Base-by-base conservation (phyloP, 139 green algal species). In the Ulvella scutata region DNA sequence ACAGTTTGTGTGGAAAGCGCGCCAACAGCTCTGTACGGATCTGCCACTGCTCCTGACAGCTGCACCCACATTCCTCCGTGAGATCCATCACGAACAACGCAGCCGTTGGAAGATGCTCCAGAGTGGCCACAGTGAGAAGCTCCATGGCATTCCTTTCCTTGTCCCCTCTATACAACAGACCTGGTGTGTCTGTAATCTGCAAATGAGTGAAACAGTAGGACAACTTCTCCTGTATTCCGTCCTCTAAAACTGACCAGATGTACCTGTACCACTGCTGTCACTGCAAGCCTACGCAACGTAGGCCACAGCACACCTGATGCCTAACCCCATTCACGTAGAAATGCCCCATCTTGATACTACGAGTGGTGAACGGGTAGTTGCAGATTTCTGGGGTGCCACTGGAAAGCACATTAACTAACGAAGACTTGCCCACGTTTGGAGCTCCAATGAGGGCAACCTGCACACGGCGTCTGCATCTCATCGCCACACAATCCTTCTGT, bases 351-450 rank as follows among this genome's bases (percentile, higher is more conserved):
- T 94, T 93, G 79, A 99, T 96, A 73, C 79, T 92, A 31, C 89
- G 83, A 0, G 94, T 99, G 74, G 94, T 99, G 86, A 99, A 99
- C 21, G 94, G 94, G 83, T 99, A 99, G 84, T 98, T 93, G 76
- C 90, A 92, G 59, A 99, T 86, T 83, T 97, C 80, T 61, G 72
- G 35, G 23, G 37, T 43, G 4, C 37, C 72, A 36, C 38, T 37
- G 2, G 80, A 77, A 44, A 67, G 51, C 51, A 67, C 51, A 36
- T 67, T n/a, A 26, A 98, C 94, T 3, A 99, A 85, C 2, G 81
- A 92, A 3, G 82, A 92, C 82, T 99, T 99, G 79, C 94, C 94
- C 39, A 98, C 93, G 78, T 98, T 97, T 38, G 92, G 92, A 3
- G 92, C 92, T 0, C 92, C 90, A 43, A 93, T 89, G 44, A 96